Evolutionary conservation across 306 rosid species (phyloP).

Genomic region (Biancaea sappan): DNA sequence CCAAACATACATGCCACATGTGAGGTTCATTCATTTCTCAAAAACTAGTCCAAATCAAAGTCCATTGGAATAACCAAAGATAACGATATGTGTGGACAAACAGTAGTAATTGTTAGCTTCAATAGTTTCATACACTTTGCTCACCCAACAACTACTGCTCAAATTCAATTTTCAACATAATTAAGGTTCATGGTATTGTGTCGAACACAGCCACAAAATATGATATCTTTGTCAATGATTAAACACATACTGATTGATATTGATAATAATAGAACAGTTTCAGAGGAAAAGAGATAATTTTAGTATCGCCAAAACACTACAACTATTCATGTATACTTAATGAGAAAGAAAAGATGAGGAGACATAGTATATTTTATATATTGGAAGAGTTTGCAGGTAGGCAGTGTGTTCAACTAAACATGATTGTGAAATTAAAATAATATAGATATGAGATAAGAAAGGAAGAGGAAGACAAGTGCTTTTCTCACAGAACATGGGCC

Average conservation of each 20-base stretch:
- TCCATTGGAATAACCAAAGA: conserved; percentile 35
- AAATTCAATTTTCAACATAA: conserved; percentile 2
- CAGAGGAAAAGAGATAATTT: neutral
- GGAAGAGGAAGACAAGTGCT: conserved; percentile 24
- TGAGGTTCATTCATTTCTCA: conserved; percentile 48
- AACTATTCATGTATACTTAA: neutral
- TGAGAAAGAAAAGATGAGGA: neutral
- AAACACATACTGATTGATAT: neutral
- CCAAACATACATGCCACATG: conserved; percentile 60
- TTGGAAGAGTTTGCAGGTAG: conserved; percentile 41
- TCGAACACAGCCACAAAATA: neutral
- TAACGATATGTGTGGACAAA: conserved; percentile 32
- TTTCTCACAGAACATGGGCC: conserved; percentile 44
- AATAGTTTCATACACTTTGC: conserved; percentile 30
- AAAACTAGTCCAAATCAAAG: conserved; percentile 40
- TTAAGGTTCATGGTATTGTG: conserved; percentile 33
- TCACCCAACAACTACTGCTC: conserved; percentile 29
- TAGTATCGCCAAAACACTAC: neutral
- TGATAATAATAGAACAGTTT: neutral
- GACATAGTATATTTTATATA: neutral
- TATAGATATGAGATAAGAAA: neutral
- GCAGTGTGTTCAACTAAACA: conserved; percentile 27
- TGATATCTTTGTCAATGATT: neutral
- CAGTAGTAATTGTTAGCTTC: conserved; percentile 29
- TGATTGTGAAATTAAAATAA: neutral